Percentiles rank a stretch among this genome's conserved stretches.
phyloP scores from a whole-genome alignment of 495 filamentous ascomycete genomes.

The Penicillium lagena region DNA sequence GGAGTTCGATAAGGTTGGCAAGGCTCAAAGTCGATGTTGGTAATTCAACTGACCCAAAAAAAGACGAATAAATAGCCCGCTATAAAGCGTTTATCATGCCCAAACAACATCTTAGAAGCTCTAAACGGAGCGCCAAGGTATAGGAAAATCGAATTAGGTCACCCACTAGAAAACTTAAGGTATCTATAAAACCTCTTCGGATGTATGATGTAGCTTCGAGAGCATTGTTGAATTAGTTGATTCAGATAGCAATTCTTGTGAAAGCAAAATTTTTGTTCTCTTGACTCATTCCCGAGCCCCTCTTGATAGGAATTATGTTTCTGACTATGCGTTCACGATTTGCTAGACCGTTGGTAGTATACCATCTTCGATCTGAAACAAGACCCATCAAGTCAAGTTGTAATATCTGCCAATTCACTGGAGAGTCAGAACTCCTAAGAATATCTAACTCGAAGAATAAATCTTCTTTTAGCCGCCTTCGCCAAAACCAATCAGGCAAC shows the following conservation, averaged over 20 bases:
- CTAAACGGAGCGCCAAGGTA: too few relatives aligned
- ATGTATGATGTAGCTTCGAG: too few relatives aligned
- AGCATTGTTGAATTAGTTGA: too few relatives aligned
- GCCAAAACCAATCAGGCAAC: constrained; percentile 5
- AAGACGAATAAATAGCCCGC: too few relatives aligned
- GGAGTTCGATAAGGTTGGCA: too few relatives aligned
- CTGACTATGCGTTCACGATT: constrained; percentile 3
- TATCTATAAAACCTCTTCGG: too few relatives aligned
- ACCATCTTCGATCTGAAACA: neutral
- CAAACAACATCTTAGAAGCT: too few relatives aligned
- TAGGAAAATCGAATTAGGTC: too few relatives aligned
- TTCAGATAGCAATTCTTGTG: neutral
- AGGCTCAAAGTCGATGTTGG: too few relatives aligned
- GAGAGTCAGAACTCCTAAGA: neutral
- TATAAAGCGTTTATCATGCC: too few relatives aligned
- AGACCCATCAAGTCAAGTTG: constrained; percentile 3
- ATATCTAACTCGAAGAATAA: constrained; percentile 4
- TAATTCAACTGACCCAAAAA: too few relatives aligned
- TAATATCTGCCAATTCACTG: constrained; percentile 1
- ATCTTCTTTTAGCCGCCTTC: neutral
- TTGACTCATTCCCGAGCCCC: neutral
- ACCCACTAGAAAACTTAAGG: too few relatives aligned
- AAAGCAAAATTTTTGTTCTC: neutral
- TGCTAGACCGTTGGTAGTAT: constrained; percentile 1
- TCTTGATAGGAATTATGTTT: neutral